Evolutionary conservation across 495 filamentous ascomycete species (phyloP), one percentile per base, ranked within the genome.

Genomic region (Paragyromitra xinjiangensis): DNA sequence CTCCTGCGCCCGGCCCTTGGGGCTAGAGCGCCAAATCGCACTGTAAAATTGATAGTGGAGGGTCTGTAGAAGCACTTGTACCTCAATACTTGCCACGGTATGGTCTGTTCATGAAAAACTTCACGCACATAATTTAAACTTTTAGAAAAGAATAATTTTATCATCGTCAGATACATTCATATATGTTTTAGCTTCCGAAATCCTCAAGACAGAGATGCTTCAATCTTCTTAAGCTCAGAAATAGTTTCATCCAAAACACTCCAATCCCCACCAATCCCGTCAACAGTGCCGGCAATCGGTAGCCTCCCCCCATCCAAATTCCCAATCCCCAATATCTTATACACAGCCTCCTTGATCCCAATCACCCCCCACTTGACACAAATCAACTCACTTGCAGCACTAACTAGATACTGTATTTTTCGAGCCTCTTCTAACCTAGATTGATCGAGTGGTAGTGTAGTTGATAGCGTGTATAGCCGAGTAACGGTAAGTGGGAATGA

Each of bases 281-380:
- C 87, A 0, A 89, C 82, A 2, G 85, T 85, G 0, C 88, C 88
- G 2, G 70, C 29, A 6, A 90, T 78, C 12, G 89, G 89, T 73
- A 90, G 78, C 26, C 89, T 83, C 12, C 86, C 89, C 1, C 86
- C 88, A 67, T 87, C 88, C 22, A 82, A 81, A 51, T 85, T 85
- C 1, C 89, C 89, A 40, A 89, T 84, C 0, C 87, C 86, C 14
- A 87, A 83, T 24, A 89, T 74, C 34, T 88, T 83, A 29, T 81
- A 86, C 8, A 87, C 83, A 6, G 87, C 89, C 81, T 91, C 90
- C 76, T 90, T 90, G 71, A 91, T 89, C 0, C 89, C 90, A 0
- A 89, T 83, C 0, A 87, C 85, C 1, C 89, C 82, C 70, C 77
- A 83, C 69, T 74, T 84, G 11, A 86, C 90, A 51, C 69, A 71